Percentiles rank a stretch among this genome's conserved stretches.
phyloP scores from a whole-genome alignment of 2,329 filamentous ascomycete genomes.

The Fusarium pseudonygamai region DNA sequence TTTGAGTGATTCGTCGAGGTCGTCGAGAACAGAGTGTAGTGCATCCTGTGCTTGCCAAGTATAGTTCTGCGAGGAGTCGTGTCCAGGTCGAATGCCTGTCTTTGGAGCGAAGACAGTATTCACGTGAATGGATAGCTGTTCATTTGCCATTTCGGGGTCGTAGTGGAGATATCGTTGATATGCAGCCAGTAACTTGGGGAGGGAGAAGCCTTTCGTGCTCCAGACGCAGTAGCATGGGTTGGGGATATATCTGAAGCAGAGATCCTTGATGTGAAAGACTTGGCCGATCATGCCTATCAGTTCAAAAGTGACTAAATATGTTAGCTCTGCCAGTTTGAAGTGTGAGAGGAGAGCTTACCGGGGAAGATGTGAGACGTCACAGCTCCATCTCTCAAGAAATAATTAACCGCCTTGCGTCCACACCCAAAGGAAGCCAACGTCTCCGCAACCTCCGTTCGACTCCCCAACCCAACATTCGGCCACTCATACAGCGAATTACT shows the following conservation, averaged over 20 bases:
- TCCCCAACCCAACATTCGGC: neutral
- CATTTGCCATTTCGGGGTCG: neutral
- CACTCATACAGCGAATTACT: fast-evolving
- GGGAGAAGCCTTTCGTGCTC: neutral
- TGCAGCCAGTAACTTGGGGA: neutral
- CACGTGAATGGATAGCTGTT: neutral
- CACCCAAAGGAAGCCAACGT: neutral
- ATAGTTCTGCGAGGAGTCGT: neutral
- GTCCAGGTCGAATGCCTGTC: neutral
- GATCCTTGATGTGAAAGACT: slow-evolving; percentile 16
- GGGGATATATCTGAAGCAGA: slow-evolving; percentile 21
- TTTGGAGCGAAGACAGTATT: neutral
- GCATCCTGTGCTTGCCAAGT: slow-evolving; percentile 7
- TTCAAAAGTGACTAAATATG: neutral
- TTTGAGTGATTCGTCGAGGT: neutral
- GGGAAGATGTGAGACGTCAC: slow-evolving; percentile 9
- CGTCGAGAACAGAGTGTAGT: neutral
- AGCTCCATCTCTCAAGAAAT: slow-evolving; percentile 7
- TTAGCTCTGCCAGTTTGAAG: neutral
- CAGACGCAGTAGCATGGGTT: slow-evolving; percentile 20
- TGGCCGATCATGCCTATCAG: slow-evolving; percentile 17
- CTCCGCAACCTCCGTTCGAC: neutral
- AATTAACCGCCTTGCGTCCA: slow-evolving; percentile 6
- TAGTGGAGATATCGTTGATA: neutral
- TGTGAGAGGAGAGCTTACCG: neutral